Evolutionary conservation across 2,329 filamentous ascomycete genomes (phyloP).

Genomic region (Diaporthe sp.): DNA sequence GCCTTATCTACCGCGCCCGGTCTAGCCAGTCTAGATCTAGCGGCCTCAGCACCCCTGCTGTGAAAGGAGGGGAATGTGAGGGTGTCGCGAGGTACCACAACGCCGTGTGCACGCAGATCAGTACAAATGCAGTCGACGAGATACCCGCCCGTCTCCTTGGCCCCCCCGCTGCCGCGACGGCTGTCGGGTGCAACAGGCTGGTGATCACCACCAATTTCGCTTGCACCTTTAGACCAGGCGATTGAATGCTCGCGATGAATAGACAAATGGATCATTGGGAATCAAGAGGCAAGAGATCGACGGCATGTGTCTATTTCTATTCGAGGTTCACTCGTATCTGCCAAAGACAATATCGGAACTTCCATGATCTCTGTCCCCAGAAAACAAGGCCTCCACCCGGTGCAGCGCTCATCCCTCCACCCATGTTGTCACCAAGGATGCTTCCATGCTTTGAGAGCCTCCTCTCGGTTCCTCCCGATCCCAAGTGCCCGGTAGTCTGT

Average conservation of each 20-base stretch:
- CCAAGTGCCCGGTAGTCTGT: not conserved
- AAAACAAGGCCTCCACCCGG: slow-evolving; percentile 9
- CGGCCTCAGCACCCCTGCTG: not conserved
- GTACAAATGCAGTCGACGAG: not conserved
- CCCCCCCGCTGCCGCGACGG: not conserved
- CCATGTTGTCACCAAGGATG: slow-evolving; percentile 1
- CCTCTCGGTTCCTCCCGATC: slow-evolving; percentile 10
- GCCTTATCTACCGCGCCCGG: not conserved
- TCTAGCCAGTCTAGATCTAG: not conserved
- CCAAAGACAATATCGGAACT: slow-evolving; percentile 8
- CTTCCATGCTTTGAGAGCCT: slow-evolving; percentile 4
- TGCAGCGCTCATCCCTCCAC: slow-evolving; percentile 20
- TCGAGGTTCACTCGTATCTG: slow-evolving; percentile 6
- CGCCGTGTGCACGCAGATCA: not conserved
- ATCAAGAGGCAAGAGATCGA: slow-evolving; percentile 20
- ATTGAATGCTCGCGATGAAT: not conserved
- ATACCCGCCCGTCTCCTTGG: not conserved
- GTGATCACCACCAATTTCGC: slow-evolving; percentile 17
- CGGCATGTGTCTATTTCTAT: slow-evolving; percentile 28
- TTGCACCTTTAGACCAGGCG: not conserved
- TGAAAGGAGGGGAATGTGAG: slow-evolving; percentile 6
- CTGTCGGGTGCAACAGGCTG: not conserved
- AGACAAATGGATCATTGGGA: not conserved
- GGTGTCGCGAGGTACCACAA: not conserved
- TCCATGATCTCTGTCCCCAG: slow-evolving; percentile 15